Evolutionary conservation across 2,329 filamentous ascomycete species (phyloP).

Genomic region (Cryphonectria japonica): DNA sequence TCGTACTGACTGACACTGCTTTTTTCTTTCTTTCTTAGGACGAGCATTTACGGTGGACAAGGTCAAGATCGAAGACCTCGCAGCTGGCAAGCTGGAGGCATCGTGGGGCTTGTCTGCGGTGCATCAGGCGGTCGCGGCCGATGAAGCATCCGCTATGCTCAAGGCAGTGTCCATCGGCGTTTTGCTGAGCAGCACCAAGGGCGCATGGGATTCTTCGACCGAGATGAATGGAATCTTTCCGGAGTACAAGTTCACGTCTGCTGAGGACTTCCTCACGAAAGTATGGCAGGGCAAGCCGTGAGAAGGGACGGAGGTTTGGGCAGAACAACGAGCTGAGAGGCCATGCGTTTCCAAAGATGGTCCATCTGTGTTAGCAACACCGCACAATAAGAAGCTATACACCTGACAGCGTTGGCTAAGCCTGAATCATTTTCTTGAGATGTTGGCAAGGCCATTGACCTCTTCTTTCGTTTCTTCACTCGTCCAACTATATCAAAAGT

Average conservation of each 20-base stretch:
- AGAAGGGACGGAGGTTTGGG: background rate
- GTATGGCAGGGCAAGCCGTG: constrained; percentile 41
- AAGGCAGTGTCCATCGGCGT: constrained; percentile 46
- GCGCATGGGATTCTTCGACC: constrained; percentile 48
- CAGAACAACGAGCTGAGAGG: background rate
- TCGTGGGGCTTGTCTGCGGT: constrained; percentile 45
- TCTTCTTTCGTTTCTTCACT: no score
- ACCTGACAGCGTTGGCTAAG: no score
- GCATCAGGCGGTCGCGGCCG: constrained; percentile 40
- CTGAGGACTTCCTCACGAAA: constrained; percentile 46
- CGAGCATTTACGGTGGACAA: constrained; percentile 46
- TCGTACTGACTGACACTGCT: background rate
- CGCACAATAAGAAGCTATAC: no score
- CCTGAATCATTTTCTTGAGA: no score
- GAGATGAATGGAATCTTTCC: constrained; percentile 50
- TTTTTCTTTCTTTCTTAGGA: constrained; percentile 32
- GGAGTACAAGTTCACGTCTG: constrained; percentile 44
- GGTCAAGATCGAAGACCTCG: constrained; percentile 52
- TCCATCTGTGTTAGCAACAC: no score
- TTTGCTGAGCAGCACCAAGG: constrained; percentile 45
- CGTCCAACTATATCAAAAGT: no score
- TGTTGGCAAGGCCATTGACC: no score
- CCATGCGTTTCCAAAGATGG: background rate
- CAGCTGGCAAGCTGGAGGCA: constrained; percentile 44
- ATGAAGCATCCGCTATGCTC: constrained; percentile 40